These are phyloP conservation scores for Botrytis elliptica DNA, from an alignment of 2,329 filamentous ascomycete species.

Conservation along the genomic window DNA sequence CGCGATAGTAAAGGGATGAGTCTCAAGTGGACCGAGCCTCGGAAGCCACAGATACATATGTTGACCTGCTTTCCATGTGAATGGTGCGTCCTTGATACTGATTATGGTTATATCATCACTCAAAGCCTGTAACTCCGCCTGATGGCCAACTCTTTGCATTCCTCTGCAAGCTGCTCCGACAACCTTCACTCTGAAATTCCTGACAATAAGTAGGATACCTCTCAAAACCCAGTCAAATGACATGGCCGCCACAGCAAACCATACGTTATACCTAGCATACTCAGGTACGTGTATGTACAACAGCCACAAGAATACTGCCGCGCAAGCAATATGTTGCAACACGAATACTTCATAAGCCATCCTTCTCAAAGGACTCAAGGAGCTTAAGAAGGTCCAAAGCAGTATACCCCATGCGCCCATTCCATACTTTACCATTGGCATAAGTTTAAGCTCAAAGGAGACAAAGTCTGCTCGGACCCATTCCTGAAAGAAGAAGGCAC, in stretches of 20 bases:
- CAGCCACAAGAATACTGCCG: slow-evolving; percentile 60
- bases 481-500: slow-evolving; percentile 65
- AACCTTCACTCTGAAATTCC: slow-evolving; percentile 49
- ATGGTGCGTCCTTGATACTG: slow-evolving; percentile 59
- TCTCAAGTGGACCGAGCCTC: slow-evolving; percentile 52
- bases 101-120: slow-evolving; percentile 55
- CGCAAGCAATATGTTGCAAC: slow-evolving; percentile 63
- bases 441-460: slow-evolving; percentile 55
- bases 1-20: slow-evolving; percentile 63
- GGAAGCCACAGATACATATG: slow-evolving; percentile 62
- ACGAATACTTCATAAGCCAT: slow-evolving; percentile 69
- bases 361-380: slow-evolving; percentile 62
- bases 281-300: slow-evolving; percentile 62
- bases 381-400: slow-evolving; percentile 63
- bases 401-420: slow-evolving; percentile 65
- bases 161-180: slow-evolving; percentile 27
- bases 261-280: slow-evolving; percentile 60
- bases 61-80: slow-evolving; percentile 59
- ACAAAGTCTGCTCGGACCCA: slow-evolving; percentile 62
- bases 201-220: slow-evolving; percentile 47
- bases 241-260: slow-evolving; percentile 63
- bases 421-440: slow-evolving; percentile 66
- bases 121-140: slow-evolving; percentile 49
- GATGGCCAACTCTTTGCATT: slow-evolving; percentile 50
- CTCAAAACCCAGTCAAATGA: slow-evolving; percentile 59